A percentile compares a stretch with the other conserved stretches of the same genome.
Conservation (phyloP, 768 basidiomycete species). For the Crassisporium funariophilum region DNA sequence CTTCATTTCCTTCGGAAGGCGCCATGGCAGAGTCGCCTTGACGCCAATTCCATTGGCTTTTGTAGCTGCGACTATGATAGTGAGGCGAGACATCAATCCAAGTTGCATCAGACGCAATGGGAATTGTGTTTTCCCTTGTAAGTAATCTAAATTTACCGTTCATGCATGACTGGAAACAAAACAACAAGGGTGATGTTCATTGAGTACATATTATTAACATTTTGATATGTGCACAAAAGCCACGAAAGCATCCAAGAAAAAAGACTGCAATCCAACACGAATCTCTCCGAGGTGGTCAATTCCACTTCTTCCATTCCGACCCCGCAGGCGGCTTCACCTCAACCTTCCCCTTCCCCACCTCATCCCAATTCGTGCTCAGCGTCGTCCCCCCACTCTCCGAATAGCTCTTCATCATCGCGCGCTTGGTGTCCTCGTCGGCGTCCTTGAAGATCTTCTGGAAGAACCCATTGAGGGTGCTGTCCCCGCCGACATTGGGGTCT, state of each 20-base stretch:
- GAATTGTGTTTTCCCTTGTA: neutral
- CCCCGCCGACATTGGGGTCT: constrained; percentile 90
- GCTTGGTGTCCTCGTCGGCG: constrained; percentile 88
- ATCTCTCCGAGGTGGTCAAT: constrained; percentile 38
- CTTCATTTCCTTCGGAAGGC: constrained; percentile 83
- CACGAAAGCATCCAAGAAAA: constrained; percentile 9
- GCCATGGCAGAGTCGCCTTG: constrained; percentile 81
- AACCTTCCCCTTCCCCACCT: constrained; percentile 70
- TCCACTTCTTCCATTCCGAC: constrained; percentile 84
- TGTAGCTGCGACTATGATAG: constrained; percentile 94
- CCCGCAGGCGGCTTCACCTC: constrained; percentile 85
- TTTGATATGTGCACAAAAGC: constrained; percentile 3
- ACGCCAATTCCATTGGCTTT: constrained; percentile 85
- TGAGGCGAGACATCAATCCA: constrained; percentile 62
- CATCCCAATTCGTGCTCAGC: constrained; percentile 94
- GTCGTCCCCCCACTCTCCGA: constrained; percentile 94
- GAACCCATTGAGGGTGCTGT: constrained; percentile 81
- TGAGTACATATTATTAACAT: neutral
- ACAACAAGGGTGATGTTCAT: no score
- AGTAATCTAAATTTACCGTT: no score
- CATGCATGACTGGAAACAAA: no score
- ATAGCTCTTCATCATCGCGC: constrained; percentile 99
- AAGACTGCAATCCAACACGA: constrained; percentile 10
- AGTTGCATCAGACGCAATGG: constrained; percentile 6
- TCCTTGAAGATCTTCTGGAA: constrained; percentile 91